A percentile compares a stretch with the other conserved stretches of the same genome.
Conservation (phyloP, 2,329 filamentous ascomycete genomes). For the Apiospora sp. region DNA sequence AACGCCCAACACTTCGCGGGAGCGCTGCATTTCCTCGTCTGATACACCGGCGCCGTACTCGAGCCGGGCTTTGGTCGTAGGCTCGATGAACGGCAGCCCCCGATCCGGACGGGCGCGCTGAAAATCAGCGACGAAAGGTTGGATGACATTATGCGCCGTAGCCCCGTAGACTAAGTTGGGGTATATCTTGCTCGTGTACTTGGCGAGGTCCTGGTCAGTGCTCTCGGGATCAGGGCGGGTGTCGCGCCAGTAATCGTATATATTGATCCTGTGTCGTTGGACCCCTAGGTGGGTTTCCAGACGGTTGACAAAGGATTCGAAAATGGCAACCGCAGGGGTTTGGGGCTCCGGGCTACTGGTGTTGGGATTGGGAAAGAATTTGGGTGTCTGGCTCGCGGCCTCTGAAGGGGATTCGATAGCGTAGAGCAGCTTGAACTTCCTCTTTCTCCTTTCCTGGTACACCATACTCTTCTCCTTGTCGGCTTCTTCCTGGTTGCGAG, state of each 20-base stretch:
- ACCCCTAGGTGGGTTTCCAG: constrained; percentile 28
- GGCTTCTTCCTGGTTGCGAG: not conserved
- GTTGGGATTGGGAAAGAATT: constrained; percentile 28
- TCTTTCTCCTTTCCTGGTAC: not conserved
- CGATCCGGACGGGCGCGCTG: constrained; percentile 8
- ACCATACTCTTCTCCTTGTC: not conserved
- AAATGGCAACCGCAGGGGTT: constrained; percentile 22
- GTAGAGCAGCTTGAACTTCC: constrained; percentile 30
- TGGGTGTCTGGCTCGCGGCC: constrained; percentile 25
- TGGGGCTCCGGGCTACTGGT: not conserved
- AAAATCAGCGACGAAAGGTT: constrained; percentile 28
- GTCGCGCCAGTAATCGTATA: constrained; percentile 31
- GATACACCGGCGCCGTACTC: constrained; percentile 29
- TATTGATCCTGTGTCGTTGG: constrained; percentile 28
- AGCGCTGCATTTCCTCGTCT: constrained; percentile 15
- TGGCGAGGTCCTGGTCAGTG: constrained; percentile 25
- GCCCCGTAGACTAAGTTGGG: constrained; percentile 30
- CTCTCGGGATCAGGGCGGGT: constrained; percentile 26
- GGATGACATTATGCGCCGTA: constrained; percentile 26
- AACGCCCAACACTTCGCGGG: constrained; percentile 22
- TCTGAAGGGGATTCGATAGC: constrained; percentile 26
- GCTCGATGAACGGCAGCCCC: constrained; percentile 31
- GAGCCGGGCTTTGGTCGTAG: constrained; percentile 28
- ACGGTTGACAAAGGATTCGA: constrained; percentile 29
- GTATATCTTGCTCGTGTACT: constrained; percentile 31